These are phyloP conservation scores for Orbilia ellipsospora DNA, from an alignment of 2,329 filamentous ascomycete genomes.

Conservation along the genomic window DNA sequence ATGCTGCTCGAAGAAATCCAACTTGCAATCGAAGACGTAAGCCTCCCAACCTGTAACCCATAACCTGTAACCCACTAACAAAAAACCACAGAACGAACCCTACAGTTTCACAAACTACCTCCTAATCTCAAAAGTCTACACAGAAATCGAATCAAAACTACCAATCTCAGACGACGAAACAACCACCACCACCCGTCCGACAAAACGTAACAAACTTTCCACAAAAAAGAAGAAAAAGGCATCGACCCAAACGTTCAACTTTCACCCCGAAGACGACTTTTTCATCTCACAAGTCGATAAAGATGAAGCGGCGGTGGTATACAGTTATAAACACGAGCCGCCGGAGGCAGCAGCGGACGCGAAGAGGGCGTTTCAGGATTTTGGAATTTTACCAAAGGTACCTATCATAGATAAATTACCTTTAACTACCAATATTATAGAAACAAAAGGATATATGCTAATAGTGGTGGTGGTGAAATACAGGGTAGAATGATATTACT, in stretches of 20 bases:
- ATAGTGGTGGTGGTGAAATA: background rate
- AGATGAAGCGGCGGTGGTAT: slow-evolving; percentile 74
- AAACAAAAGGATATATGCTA: slow-evolving; percentile 2
- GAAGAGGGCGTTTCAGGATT: slow-evolving; percentile 92
- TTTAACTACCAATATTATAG: too few species aligned
- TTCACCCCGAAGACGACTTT: slow-evolving; percentile 95
- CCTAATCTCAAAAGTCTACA: slow-evolving; percentile 90
- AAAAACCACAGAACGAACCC: slow-evolving; percentile 73
- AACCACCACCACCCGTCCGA: slow-evolving; percentile 3
- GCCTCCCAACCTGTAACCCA: background rate
- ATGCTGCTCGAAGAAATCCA: slow-evolving; percentile 93
- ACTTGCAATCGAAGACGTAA: slow-evolving; percentile 80
- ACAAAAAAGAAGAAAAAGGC: slow-evolving; percentile 25
- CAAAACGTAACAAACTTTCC: slow-evolving; percentile 12
- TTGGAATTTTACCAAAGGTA: slow-evolving; percentile 83
- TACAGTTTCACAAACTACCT: slow-evolving; percentile 95
- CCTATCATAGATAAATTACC: too few species aligned
- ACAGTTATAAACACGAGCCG: slow-evolving; percentile 79
- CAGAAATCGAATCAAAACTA: slow-evolving; percentile 84
- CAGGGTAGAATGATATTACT: slow-evolving; percentile 44
- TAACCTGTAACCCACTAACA: background rate
- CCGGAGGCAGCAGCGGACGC: slow-evolving; percentile 86
- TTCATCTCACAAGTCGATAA: slow-evolving; percentile 64
- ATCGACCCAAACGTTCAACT: slow-evolving; percentile 72
- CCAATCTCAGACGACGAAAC: slow-evolving; percentile 66